A percentile compares a stretch with the other conserved stretches of the same genome.
phyloP scores from a whole-genome alignment of 495 filamentous ascomycete genomes.

The Aspergillus bertholletiae region DNA sequence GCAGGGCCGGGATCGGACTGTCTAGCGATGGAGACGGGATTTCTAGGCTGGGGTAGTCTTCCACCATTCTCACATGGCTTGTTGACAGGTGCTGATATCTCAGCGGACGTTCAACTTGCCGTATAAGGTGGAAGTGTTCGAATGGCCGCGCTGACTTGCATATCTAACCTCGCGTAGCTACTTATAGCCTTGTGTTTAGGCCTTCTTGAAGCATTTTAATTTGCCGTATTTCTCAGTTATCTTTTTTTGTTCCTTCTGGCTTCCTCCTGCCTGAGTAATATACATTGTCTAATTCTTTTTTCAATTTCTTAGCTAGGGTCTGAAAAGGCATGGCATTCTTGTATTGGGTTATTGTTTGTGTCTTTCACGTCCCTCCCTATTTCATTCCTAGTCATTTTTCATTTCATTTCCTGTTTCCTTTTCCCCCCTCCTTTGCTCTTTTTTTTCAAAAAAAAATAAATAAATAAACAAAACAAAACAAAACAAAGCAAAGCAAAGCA shows the following conservation, averaged over 20 bases:
- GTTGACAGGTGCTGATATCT: conserved; percentile 13
- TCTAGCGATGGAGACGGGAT: conserved; percentile 17
- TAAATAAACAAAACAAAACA: too few species aligned
- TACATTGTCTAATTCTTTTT: background rate
- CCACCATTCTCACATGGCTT: conserved; percentile 15
- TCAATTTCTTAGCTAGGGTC: background rate
- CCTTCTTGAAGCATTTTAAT: conserved; percentile 4
- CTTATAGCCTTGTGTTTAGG: conserved; percentile 5
- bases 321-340: conserved; percentile 4
- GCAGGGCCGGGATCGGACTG: conserved; percentile 18
- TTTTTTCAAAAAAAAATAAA: background rate
- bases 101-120: conserved; percentile 20
- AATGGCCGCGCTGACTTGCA: conserved; percentile 11
- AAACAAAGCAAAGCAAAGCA: too few species aligned
- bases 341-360: conserved; percentile 1
- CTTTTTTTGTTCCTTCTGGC: conserved; percentile 2
- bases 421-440: background rate
- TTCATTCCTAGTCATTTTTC: too few species aligned
- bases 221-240: conserved; percentile 3
- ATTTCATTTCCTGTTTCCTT: conserved; percentile 1
- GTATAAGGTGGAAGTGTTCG: conserved; percentile 8
- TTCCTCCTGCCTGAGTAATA: background rate
- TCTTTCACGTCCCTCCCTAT: too few species aligned
- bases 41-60: conserved; percentile 20
- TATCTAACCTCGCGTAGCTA: conserved; percentile 5